Evolutionary conservation across 495 filamentous ascomycete species (phyloP).

Genomic region (Annulohypoxylon stygium): DNA sequence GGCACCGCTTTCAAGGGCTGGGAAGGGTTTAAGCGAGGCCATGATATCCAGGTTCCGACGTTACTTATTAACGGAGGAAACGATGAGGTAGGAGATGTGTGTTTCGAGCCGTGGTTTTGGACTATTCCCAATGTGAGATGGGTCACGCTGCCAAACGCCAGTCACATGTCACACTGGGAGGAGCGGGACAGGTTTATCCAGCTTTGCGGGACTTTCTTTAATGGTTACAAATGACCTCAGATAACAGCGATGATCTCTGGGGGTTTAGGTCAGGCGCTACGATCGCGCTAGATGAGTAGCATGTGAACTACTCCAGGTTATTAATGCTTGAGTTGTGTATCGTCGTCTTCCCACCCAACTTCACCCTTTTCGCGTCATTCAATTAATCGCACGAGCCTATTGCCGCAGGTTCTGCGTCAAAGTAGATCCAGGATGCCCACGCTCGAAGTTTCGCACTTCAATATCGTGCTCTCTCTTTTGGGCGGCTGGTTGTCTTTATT

Average conservation of each 20-base stretch:
- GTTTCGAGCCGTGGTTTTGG: constrained; percentile 57
- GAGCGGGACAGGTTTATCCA: constrained; percentile 57
- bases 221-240: constrained; percentile 1
- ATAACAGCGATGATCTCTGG: neutral
- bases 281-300: neutral
- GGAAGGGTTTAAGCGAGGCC: constrained; percentile 50
- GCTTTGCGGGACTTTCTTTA: constrained; percentile 16
- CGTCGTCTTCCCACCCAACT: neutral
- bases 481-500: constrained; percentile 11
- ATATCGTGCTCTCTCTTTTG: constrained; percentile 5
- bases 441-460: neutral
- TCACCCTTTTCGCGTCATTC: neutral
- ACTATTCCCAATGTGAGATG: constrained; percentile 60
- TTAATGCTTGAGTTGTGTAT: constrained; percentile 3
- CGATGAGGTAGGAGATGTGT: constrained; percentile 62
- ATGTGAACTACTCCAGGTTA: neutral
- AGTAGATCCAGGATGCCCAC: neutral
- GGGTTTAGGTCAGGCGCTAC: neutral
- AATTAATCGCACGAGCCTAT: neutral
- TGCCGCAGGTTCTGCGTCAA: neutral
- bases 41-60: constrained; percentile 55
- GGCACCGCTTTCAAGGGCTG: constrained; percentile 59
- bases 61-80: constrained; percentile 65
- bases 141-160: constrained; percentile 59
- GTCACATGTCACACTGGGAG: constrained; percentile 62